Base-by-base conservation (phyloP, 257 asterid genomes). In the Sherardia arvensis region DNA sequence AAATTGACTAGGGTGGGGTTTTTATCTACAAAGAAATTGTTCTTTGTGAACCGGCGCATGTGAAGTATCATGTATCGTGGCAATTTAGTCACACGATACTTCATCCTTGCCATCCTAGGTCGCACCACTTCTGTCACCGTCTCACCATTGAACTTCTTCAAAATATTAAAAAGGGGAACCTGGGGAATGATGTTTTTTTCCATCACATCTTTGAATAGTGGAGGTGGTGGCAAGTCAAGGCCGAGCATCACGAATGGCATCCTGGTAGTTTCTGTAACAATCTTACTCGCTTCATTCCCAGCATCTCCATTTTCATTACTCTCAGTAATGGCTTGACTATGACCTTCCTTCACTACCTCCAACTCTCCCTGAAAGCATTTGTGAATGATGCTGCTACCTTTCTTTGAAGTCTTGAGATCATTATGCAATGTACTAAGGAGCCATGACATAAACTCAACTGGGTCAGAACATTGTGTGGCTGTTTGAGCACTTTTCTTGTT, bases 341-440 rank as follows among this genome's bases (percentile, higher is more conserved):
- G 92, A 53, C 66, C 77, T 73, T 86, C 95, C 58, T 72, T 89
- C 74, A 87, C 79, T 64, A 89, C 97, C 88, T 92, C 99, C 83
- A 92, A 71, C 76, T 92, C 96, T 61, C 99, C 99, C 97, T 85
- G 97, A 78, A 92, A 92, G 78, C 99, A 92, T 76, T 83, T 81
- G 74, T 89, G 90, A 74, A 92, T 90, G 64, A 92, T 85, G 77
- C 91, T 89, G 77, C 81, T 69, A 32, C 88, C 81, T 77, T 67
- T 87, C 78, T 81, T 89, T 43, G 84, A 80, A 71, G 71, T 66
- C 83, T 68, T 85, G 43, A 92, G 96, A 74, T 85, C 95, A 8
- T 58, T 47, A 63, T 92, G 97, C 76, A 92, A 73, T n/a, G 88
- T 84, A 78, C 89, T 84, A 66, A 92, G 95, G 64, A 92, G 91